Conservation (phyloP, 345 rosid species). For the Euphorbia lathyris region DNA sequence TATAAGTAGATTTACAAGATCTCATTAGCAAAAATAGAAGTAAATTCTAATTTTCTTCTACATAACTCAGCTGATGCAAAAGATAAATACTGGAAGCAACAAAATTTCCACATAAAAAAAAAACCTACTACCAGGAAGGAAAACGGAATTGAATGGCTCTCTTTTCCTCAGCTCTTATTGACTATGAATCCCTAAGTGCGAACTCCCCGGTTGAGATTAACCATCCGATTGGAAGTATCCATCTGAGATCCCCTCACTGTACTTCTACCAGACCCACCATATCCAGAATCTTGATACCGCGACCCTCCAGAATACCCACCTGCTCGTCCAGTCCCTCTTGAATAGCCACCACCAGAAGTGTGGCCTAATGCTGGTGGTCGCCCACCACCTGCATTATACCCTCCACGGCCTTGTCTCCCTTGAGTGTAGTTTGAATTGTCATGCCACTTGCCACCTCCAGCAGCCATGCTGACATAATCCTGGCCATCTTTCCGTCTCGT, state of each 20-base stretch:
- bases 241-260: conserved; percentile 49
- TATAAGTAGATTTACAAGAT: neutral
- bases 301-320: conserved; percentile 40
- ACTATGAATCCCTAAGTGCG: conserved; percentile 27
- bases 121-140: neutral
- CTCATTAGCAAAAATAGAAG: conserved; percentile 3
- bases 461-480: conserved; percentile 48
- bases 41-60: neutral
- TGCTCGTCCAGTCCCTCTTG: conserved; percentile 50
- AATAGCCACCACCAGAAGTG: conserved; percentile 40
- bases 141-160: neutral
- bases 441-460: conserved; percentile 58
- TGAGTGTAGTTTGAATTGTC: conserved; percentile 47
- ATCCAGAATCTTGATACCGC: conserved; percentile 26
- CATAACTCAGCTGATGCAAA: neutral
- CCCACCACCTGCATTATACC: conserved; percentile 42
- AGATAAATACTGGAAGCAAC: neutral
- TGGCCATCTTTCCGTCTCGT: conserved; percentile 63
- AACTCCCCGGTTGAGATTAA: conserved; percentile 56
- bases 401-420: conserved; percentile 57
- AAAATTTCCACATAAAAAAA: conserved; percentile 3
- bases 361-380: conserved; percentile 37
- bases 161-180: neutral
- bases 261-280: conserved; percentile 35
- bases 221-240: conserved; percentile 65